Base-by-base conservation (phyloP, 768 basidiomycete species). In the Chalciporus pseudorubinellus region DNA sequence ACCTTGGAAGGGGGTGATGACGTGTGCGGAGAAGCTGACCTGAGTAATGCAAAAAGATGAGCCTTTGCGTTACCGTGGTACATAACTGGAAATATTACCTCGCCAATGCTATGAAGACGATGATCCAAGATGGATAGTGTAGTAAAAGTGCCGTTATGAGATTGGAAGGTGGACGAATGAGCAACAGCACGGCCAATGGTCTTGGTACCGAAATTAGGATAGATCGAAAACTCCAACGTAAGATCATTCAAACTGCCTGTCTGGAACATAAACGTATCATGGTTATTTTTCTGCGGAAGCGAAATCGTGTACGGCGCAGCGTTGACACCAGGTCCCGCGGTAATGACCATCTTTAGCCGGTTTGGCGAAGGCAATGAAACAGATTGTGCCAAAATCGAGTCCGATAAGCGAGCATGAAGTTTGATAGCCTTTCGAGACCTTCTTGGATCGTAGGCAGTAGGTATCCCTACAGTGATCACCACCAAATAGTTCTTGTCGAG, bases 141-240 rank as follows among this genome's bases (percentile, higher is more conserved):
- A 3, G 73, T 72, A 49, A 80, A 74, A 57, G 74, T 77, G 50
- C 79, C 79, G 54, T 74, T 74, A 41, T 84, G 74, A 41, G 79
- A 74, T 24, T 70, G 62, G 61, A 97, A 89, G 44, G 88, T 73
- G 0, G 82, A 82, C 3, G 94, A 86, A 21, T 93, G 76, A 12
- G 91, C 89, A 40, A 95, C 83, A 14, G 93, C 95, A 57, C 93
- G 84, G 12, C 95, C 97, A 54, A 99, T 91, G 16, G 94, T 92
- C 71, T 92, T 95, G 14, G 92, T 94, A 14, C 97, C 97, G 71
- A 98, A 98, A 59, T 91, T 95, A 12, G 97, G 97, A 72, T 95
- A 98, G 26, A 98, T 75, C 19, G 95, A 97, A 65, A 98, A 92
- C 67, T 97, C 91, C 61, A 99, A 72, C 1, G 84, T 81, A 48